These are phyloP conservation scores for Trichoderma sp. DNA, from an alignment of 2,329 filamentous ascomycete species.

Conservation along the genomic window DNA sequence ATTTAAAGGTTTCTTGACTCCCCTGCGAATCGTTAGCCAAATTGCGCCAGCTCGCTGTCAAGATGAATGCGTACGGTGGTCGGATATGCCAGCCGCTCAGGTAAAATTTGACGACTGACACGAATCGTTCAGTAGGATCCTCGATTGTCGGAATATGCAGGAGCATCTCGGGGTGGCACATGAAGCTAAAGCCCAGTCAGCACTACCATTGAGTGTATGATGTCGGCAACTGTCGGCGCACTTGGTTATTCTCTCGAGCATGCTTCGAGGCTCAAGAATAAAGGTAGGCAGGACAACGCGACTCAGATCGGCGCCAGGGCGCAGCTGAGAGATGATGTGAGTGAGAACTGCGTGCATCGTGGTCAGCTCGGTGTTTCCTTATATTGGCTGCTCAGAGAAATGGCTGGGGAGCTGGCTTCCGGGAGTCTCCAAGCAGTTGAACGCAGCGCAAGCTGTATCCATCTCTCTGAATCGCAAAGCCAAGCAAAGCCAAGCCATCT, in stretches of 20 bases:
- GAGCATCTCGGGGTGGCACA: slow-evolving; percentile 97
- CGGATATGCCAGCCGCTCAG: slow-evolving; percentile 98
- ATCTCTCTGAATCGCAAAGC: neutral
- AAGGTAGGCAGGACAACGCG: slow-evolving; percentile 95
- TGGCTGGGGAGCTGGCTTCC: neutral
- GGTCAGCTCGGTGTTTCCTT: slow-evolving; percentile 5
- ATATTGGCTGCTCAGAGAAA: neutral
- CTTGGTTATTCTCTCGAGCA: slow-evolving; percentile 99
- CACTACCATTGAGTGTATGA: slow-evolving; percentile 40
- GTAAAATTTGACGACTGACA: slow-evolving; percentile 97
- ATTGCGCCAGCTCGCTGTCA: slow-evolving; percentile 15
- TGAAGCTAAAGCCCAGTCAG: slow-evolving; percentile 67
- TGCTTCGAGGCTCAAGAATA: slow-evolving; percentile 94
- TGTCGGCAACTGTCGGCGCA: slow-evolving; percentile 39
- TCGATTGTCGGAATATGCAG: slow-evolving; percentile 85
- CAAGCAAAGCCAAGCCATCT: slow-evolving; percentile 4
- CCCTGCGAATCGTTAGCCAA: slow-evolving; percentile 54
- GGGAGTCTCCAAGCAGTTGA: slow-evolving; percentile 16
- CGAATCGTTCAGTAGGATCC: slow-evolving; percentile 85
- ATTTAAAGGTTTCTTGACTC: slow-evolving; percentile 97
- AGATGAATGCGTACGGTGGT: slow-evolving; percentile 69
- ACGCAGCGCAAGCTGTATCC: slow-evolving; percentile 19
- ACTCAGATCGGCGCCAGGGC: slow-evolving; percentile 92
- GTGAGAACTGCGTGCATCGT: slow-evolving; percentile 68
- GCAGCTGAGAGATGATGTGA: slow-evolving; percentile 95